Percentiles rank a stretch among this genome's conserved stretches.
Conservation (phyloP, 2,329 filamentous ascomycete genomes). For the Pestalotiopsis sp. region DNA sequence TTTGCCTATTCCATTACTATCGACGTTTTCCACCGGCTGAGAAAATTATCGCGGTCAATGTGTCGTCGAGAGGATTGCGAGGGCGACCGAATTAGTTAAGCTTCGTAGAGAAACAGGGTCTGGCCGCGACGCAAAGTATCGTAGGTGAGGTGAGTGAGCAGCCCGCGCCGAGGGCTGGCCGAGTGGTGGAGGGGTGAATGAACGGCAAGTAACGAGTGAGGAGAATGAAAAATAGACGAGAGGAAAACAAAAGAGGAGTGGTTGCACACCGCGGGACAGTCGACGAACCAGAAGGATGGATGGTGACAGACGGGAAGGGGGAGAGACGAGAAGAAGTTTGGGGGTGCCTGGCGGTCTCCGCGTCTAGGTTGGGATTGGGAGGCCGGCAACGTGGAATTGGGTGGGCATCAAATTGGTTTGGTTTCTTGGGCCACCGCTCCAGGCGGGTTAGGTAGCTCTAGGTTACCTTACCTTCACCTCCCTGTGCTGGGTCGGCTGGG, state of each 20-base stretch:
- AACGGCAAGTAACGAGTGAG: slow-evolving; percentile 4
- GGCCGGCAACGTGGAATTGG: neutral
- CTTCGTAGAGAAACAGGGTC: neutral
- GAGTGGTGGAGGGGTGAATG: neutral
- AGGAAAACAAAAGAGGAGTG: slow-evolving; percentile 2
- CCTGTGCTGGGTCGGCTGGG: neutral
- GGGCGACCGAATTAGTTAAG: neutral
- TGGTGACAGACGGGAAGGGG: neutral
- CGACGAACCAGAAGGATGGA: neutral
- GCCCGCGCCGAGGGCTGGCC: neutral
- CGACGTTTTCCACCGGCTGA: neutral
- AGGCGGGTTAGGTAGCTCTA: neutral
- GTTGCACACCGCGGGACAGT: slow-evolving; percentile 2
- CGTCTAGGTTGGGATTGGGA: neutral
- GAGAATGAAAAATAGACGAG: slow-evolving; percentile 3
- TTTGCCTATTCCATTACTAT: slow-evolving; percentile 1
- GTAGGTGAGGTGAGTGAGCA: neutral
- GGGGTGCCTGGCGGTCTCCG: neutral
- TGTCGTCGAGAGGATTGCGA: neutral
- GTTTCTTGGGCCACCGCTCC: neutral
- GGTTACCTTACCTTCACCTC: too few relatives aligned
- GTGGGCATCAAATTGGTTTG: neutral
- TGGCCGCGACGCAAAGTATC: neutral
- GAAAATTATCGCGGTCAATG: neutral
- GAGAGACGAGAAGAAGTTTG: neutral